Base-by-base conservation (phyloP, 2,329 filamentous ascomycete species). In the Fonsecaea nubica region DNA sequence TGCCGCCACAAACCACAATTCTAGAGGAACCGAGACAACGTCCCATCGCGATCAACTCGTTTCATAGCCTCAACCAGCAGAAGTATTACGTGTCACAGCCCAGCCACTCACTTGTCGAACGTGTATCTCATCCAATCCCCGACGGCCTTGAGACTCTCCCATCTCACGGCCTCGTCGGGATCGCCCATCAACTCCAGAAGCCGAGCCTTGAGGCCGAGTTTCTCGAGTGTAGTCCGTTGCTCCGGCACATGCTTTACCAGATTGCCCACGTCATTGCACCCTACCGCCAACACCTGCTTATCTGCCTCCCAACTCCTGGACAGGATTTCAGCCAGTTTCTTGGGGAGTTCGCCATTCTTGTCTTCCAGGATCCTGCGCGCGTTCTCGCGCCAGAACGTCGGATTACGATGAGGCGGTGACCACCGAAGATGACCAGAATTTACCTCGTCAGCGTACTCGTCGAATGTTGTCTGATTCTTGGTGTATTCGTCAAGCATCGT, bases 141-240 rank as follows among this genome's bases (percentile, higher is more conserved):
- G 48, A 97, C 87, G 15, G 93, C 93, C 74, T 90, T 88, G 80
- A 97, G 81, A 79, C 92, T 95, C 83, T 97, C 93, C 92, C 93
- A 97, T 75, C 93, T 85, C 55, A 97, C 92, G 66, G 88, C 89
- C 82, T 97, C 93, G 74, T 97, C 92, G 65, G 88, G 85, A 76
- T 96, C 92, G 74, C 88, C 89, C 93, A 97, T 97, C 75, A 97
- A 83, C 80, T 93, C 91, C 93, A 97, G 96, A 67, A 97, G 90
- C 72, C 92, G 86, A 18, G 87, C 87, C 86, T 97, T 97, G 69
- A 97, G 80, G 0, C 92, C 92, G 52, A 93, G 79, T 80, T 89
- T 93, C 82, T 97, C 93, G 73, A 97, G 84, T 77, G 90, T 87
- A 65, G 85, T 82, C 75, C 93, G 84, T 81, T 90, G 91, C 81